Evolutionary conservation across 257 asterid genomes (phyloP).

Genomic region (Gynochthodes officinalis): DNA sequence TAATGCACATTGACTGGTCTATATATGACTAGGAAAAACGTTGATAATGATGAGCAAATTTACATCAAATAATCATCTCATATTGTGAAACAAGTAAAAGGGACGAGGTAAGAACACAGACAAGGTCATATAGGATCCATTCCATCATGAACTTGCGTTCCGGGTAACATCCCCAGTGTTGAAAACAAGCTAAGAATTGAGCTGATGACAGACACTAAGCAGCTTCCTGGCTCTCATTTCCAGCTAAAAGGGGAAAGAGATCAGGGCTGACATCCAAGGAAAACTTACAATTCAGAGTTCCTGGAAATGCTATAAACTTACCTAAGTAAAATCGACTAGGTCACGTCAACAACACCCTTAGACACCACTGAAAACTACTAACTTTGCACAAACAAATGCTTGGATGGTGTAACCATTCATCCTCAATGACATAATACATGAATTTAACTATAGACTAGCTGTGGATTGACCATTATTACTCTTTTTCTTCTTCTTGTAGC

Average conservation of each 20-base stretch:
- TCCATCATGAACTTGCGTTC: slow-evolving; percentile 35
- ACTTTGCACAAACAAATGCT: slow-evolving; percentile 16
- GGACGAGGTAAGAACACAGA: neutral
- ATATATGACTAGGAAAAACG: neutral
- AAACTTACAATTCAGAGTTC: slow-evolving; percentile 36
- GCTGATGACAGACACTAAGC: slow-evolving; percentile 7
- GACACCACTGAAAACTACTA: slow-evolving; percentile 22
- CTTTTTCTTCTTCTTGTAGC: neutral
- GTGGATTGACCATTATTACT: neutral
- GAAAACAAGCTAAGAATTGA: slow-evolving; percentile 24
- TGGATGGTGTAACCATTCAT: neutral
- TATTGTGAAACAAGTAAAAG: no score
- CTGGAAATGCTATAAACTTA: slow-evolving; percentile 25
- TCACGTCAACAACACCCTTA: slow-evolving; percentile 28
- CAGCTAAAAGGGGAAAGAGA: slow-evolving; percentile 50
- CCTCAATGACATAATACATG: slow-evolving; percentile 3
- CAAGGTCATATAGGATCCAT: slow-evolving; percentile 37
- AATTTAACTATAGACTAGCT: slow-evolving; percentile 11
- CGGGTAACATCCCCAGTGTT: slow-evolving; percentile 26
- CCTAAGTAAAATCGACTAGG: slow-evolving; percentile 22
- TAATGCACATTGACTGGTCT: neutral
- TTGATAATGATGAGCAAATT: neutral
- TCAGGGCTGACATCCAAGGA: slow-evolving; percentile 30
- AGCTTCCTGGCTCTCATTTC: slow-evolving; percentile 38
- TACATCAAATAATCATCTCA: no score